phyloP scores from a whole-genome alignment of 2,329 filamentous ascomycete genomes.

The Drechmeria coniospora region DNA sequence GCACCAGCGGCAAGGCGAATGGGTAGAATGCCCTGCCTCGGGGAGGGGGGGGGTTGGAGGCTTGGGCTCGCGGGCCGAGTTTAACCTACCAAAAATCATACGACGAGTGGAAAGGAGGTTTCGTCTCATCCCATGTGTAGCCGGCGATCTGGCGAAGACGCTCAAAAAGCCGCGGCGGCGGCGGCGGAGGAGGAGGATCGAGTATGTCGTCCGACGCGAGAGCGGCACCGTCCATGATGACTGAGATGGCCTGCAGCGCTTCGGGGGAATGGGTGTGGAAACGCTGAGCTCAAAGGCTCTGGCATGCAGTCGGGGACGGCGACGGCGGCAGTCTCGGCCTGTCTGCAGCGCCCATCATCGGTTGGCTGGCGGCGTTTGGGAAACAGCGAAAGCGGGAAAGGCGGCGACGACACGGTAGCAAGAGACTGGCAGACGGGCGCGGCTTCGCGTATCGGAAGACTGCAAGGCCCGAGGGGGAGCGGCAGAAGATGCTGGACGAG shows the following conservation, averaged over 20 bases:
- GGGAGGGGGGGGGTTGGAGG: too few species aligned
- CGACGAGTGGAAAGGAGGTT: conserved; percentile 43
- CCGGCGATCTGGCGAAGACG: conserved; percentile 57
- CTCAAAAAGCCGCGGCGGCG: conserved; percentile 52
- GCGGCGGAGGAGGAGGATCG: conserved; percentile 51
- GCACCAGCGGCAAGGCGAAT: too few species aligned
- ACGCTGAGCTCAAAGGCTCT: conserved; percentile 9
- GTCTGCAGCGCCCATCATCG: conserved; percentile 18
- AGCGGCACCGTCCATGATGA: conserved; percentile 35
- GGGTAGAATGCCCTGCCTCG: too few species aligned
- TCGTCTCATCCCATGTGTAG: conserved; percentile 60
- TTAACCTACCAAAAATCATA: conserved; percentile 70
- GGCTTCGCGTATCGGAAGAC: too few species aligned
- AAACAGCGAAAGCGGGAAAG: neutral
- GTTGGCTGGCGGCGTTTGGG: conserved; percentile 7
- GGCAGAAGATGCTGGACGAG: too few species aligned
- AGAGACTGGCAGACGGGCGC: too few species aligned
- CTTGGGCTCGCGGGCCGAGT: too few species aligned
- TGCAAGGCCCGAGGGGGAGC: too few species aligned
- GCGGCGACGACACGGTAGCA: neutral
- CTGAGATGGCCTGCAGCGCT: neutral
- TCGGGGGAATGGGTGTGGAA: conserved; percentile 4
- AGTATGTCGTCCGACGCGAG: conserved; percentile 37
- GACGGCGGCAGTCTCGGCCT: conserved; percentile 9
- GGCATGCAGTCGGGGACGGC: conserved; percentile 11